A percentile compares a stretch with the other conserved stretches of the same genome.
Evolutionary conservation across 768 basidiomycete species (phyloP).

Genomic region (Pleurotus pulmonarius): DNA sequence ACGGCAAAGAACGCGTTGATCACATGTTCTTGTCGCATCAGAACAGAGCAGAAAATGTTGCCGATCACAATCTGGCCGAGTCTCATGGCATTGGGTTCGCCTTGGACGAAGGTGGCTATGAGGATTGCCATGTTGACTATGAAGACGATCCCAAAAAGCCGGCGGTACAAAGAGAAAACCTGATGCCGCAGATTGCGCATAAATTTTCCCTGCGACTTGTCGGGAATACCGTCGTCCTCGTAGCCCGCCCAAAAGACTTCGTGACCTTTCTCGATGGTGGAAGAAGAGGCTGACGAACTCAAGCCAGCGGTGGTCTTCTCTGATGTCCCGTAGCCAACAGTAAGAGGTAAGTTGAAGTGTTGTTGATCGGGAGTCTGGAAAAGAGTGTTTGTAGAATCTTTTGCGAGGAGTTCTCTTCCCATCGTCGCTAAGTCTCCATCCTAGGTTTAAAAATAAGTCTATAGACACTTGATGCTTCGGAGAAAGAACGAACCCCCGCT

Average conservation of each 20-base stretch:
- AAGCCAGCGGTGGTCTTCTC: slow-evolving; percentile 28
- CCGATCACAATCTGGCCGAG: slow-evolving; percentile 35
- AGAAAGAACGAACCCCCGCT: not conserved
- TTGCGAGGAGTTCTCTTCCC: not conserved
- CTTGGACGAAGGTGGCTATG: slow-evolving; percentile 32
- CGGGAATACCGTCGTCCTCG: slow-evolving; percentile 43
- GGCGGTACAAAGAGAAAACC: slow-evolving; percentile 42
- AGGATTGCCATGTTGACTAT: slow-evolving; percentile 45
- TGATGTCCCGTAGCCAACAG: too few relatives aligned
- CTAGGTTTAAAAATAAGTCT: not conserved
- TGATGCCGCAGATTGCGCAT: slow-evolving; percentile 52
- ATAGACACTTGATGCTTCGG: not conserved
- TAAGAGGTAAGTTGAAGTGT: not conserved
- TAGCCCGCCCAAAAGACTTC: slow-evolving; percentile 50
- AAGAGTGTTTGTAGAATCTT: not conserved
- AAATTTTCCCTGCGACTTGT: slow-evolving; percentile 42
- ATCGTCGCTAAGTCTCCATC: too few relatives aligned
- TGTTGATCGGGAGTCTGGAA: not conserved
- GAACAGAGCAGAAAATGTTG: slow-evolving; percentile 40
- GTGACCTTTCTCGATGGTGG: slow-evolving; percentile 23
- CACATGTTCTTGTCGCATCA: slow-evolving; percentile 48
- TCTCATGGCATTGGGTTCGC: slow-evolving; percentile 30
- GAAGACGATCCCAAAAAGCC: slow-evolving; percentile 53
- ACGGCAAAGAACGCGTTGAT: slow-evolving; percentile 50
- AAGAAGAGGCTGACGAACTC: slow-evolving; percentile 7